Conservation (phyloP, 768 basidiomycete genomes). For the Tylopilus intermedius region DNA sequence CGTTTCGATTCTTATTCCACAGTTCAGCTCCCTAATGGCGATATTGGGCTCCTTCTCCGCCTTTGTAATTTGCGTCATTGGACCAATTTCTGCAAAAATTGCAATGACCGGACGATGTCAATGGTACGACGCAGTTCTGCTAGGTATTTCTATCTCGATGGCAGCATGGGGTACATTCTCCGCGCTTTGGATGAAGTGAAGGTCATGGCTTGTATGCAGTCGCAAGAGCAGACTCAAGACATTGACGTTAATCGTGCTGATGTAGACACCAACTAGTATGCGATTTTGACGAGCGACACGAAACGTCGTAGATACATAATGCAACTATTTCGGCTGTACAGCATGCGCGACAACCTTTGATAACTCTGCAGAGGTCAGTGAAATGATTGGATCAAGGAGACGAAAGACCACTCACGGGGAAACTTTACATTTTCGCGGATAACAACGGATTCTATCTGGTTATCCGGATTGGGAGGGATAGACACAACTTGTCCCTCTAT, state of each 20-base stretch:
- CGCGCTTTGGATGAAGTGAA: slow-evolving; percentile 45
- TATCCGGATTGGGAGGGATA: slow-evolving; percentile 80
- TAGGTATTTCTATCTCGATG: slow-evolving; percentile 55
- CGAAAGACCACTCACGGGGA: slow-evolving; percentile 53
- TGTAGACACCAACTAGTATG: neutral
- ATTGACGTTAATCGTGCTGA: neutral
- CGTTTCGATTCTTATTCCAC: slow-evolving; percentile 72
- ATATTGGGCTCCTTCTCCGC: slow-evolving; percentile 90
- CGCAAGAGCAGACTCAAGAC: neutral
- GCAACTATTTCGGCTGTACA: slow-evolving; percentile 43
- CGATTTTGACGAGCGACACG: slow-evolving; percentile 7
- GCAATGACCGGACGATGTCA: slow-evolving; percentile 47
- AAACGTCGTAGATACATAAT: slow-evolving; percentile 2
- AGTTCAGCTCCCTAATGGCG: slow-evolving; percentile 81
- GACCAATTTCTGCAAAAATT: slow-evolving; percentile 71
- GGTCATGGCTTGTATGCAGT: neutral
- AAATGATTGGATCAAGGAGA: neutral
- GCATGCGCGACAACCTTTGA: slow-evolving; percentile 73
- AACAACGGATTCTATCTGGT: slow-evolving; percentile 80
- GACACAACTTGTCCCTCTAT: slow-evolving; percentile 55
- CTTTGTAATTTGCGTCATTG: slow-evolving; percentile 68
- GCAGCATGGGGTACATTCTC: slow-evolving; percentile 73
- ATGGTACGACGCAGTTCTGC: slow-evolving; percentile 49
- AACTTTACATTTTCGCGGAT: slow-evolving; percentile 80
- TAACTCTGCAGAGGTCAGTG: slow-evolving; percentile 46